These are phyloP conservation scores for Paragyromitra xinjiangensis DNA, from an alignment of 495 filamentous ascomycete genomes.

Conservation along the genomic window DNA sequence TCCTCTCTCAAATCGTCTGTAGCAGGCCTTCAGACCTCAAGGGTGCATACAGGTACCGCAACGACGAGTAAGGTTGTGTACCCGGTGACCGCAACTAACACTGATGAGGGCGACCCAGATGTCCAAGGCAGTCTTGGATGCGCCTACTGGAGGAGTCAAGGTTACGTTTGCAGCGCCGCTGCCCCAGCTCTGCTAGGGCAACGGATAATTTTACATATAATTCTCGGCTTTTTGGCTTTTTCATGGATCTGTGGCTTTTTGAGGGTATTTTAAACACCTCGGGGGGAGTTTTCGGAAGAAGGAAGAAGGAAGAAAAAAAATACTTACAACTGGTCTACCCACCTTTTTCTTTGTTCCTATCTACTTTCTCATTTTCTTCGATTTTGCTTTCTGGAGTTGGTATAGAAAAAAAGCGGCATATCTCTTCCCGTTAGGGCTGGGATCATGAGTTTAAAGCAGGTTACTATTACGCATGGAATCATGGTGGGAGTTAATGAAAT, in stretches of 20 bases:
- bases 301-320: not conserved
- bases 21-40: constrained; percentile 29
- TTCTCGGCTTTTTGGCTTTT: constrained; percentile 34
- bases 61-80: constrained; percentile 27
- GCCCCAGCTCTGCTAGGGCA: constrained; percentile 34
- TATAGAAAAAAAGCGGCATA: constrained; percentile 35
- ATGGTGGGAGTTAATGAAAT: constrained; percentile 11
- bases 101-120: constrained; percentile 32
- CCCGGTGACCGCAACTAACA: constrained; percentile 46
- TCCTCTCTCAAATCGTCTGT: constrained; percentile 38
- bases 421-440: constrained; percentile 22
- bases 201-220: constrained; percentile 37
- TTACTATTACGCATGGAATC: constrained; percentile 11
- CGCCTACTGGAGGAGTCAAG: constrained; percentile 55
- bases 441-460: constrained; percentile 6
- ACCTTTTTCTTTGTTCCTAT: constrained; percentile 6
- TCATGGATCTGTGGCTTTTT: constrained; percentile 33
- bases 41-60: constrained; percentile 31
- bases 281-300: not conserved
- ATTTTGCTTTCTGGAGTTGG: constrained; percentile 31
- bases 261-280: constrained; percentile 19
- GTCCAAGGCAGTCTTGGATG: constrained; percentile 47
- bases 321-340: not conserved
- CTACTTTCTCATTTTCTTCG: constrained; percentile 17
- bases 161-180: constrained; percentile 55